Base-by-base conservation (phyloP, 2,329 filamentous ascomycete species). In the Calonectria pseudoturangicola region DNA sequence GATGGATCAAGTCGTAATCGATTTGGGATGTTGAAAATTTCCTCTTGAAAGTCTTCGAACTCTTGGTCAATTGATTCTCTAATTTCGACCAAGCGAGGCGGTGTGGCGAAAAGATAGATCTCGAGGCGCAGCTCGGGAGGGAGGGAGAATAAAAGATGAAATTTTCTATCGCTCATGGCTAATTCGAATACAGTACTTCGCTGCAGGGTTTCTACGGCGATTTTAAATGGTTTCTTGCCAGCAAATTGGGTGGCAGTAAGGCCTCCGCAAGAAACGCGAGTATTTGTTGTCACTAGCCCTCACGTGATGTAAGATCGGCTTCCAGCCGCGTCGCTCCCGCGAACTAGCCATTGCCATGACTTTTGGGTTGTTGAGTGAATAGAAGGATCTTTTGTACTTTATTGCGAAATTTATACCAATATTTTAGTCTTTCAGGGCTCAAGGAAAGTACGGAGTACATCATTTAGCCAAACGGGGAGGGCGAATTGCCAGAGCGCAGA, bases 51-150 rank as follows among this genome's bases (percentile, higher is more conserved):
- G 15, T 63, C 58, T 2, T 63, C 58, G n/a, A 28, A 63, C 8
- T 63, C 39, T 25, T 63, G 13, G 15, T 63, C 58, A 15, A 63
- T n/a, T 5, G 18, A 12, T 16, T 63, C 58, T 18, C 16, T 7
- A 3, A 63, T 8, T 2, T 45, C 25, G 12, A 63, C 58, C 16
- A 47, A 7, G 25, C 58, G 58, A 21, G 58, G 58, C 39, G 58
- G 58, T 45, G 58, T 63, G 16, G 58, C 58, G 21, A 15, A 45
- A 5, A 63, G 39, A 30, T 63, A 63, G 18, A 63, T 33, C 39
- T 63, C 39, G 4, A n/a, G 58, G 13, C 58, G 58, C 2, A 63
- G 58, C 39, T 63, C 58, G 15, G 10, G 8, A n/a, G 58, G 58
- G 1, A 63, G 33, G 1, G 54, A 58, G n/a, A 13, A 30, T 18